These are phyloP conservation scores for Neobulgaria alba DNA, from an alignment of 2,329 filamentous ascomycete genomes.

Conservation along the genomic window DNA sequence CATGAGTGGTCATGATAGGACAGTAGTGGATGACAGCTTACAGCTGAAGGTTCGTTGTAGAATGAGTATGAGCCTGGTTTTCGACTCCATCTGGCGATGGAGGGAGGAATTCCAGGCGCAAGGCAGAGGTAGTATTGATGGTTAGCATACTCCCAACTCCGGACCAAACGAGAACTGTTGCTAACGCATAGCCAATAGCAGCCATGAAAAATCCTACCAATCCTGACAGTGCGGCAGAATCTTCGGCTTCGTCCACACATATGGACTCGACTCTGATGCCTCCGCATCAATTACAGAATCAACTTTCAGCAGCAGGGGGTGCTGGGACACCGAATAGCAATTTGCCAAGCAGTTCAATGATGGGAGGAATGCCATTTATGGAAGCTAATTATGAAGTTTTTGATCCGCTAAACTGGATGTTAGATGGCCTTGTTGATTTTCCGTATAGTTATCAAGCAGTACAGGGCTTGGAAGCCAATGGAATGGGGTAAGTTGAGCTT, in stretches of 20 bases:
- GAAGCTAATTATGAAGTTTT: conserved; percentile 78
- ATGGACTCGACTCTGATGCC: conserved; percentile 52
- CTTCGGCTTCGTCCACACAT: conserved; percentile 58
- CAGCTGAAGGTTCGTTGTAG: conserved; percentile 76
- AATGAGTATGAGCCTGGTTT: conserved; percentile 79
- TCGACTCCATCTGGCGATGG: conserved; percentile 81
- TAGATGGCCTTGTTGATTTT: conserved; percentile 77
- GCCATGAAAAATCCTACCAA: conserved; percentile 83
- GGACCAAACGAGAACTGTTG: neutral
- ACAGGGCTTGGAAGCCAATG: conserved; percentile 35
- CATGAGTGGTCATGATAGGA: conserved; percentile 32
- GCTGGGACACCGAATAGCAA: conserved; percentile 20
- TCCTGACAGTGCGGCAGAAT: conserved; percentile 69
- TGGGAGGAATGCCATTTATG: conserved; percentile 42
- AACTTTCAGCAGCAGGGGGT: conserved; percentile 17
- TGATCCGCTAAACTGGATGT: conserved; percentile 87
- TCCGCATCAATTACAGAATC: conserved; percentile 21
- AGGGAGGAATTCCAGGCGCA: conserved; percentile 68
- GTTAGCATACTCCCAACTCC: conserved; percentile 38
- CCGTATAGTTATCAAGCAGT: conserved; percentile 58
- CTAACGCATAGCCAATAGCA: conserved; percentile 30
- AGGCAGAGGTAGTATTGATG: conserved; percentile 61
- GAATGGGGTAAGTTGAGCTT: conserved; percentile 14
- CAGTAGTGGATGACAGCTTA: conserved; percentile 55
- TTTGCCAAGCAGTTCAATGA: conserved; percentile 18